These are phyloP conservation scores for Penicillium tannophilum DNA, from an alignment of 495 filamentous ascomycete genomes.

Conservation along the genomic window DNA sequence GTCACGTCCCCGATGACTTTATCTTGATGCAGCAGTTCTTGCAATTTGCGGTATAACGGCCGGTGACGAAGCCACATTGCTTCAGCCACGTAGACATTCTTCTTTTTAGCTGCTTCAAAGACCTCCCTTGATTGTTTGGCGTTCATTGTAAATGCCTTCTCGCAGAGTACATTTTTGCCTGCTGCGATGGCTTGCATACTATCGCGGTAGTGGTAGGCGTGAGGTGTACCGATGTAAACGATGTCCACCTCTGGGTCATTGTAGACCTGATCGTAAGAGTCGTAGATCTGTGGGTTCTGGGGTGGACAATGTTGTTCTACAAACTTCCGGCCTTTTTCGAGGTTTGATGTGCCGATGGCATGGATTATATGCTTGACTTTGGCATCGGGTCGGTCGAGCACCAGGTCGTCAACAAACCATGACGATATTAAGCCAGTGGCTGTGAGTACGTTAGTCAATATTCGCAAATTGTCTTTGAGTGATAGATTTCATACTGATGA, in stretches of 20 bases:
- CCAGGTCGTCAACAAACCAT: slow-evolving; percentile 32
- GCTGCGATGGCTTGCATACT: slow-evolving; percentile 44
- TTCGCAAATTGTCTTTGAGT: background rate
- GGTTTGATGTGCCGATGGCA: slow-evolving; percentile 35
- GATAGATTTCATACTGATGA: slow-evolving; percentile 14
- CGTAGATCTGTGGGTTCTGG: slow-evolving; percentile 26
- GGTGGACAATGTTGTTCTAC: slow-evolving; percentile 18
- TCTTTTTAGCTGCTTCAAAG: slow-evolving; percentile 39
- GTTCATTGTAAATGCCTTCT: slow-evolving; percentile 47
- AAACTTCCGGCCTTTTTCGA: slow-evolving; percentile 32
- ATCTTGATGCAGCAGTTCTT: slow-evolving; percentile 14
- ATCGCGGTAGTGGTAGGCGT: slow-evolving; percentile 41
- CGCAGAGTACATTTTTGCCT: slow-evolving; percentile 46
- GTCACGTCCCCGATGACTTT: slow-evolving; percentile 16
- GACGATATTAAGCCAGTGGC: slow-evolving; percentile 30
- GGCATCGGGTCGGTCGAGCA: slow-evolving; percentile 21
- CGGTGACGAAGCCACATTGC: slow-evolving; percentile 29
- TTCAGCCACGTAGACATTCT: slow-evolving; percentile 46
- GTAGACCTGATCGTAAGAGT: slow-evolving; percentile 36
- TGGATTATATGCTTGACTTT: slow-evolving; percentile 34
- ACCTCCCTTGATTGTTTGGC: slow-evolving; percentile 38
- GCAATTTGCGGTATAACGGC: slow-evolving; percentile 15
- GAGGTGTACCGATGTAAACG: slow-evolving; percentile 49
- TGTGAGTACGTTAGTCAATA: background rate
- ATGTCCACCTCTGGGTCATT: slow-evolving; percentile 41